These are phyloP conservation scores for Dothiorella sarmentorum DNA, from an alignment of 2,329 filamentous ascomycete species.

Conservation along the genomic window DNA sequence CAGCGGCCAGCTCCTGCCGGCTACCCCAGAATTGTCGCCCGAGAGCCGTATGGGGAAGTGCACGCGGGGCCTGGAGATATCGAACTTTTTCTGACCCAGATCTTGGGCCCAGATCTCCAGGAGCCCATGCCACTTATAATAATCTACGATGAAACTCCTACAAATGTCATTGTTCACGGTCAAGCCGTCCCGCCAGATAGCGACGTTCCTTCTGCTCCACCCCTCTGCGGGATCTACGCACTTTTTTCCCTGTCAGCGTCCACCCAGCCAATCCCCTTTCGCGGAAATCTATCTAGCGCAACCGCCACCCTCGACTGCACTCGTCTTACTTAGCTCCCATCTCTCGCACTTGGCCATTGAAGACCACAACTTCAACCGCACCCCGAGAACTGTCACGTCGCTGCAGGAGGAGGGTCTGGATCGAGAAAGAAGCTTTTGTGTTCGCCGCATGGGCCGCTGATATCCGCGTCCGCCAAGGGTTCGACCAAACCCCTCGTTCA, in stretches of 20 bases:
- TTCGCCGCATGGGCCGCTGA: background rate
- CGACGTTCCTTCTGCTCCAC: background rate
- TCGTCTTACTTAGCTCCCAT: background rate
- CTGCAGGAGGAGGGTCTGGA: background rate
- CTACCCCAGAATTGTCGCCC: background rate
- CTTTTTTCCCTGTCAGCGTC: slow-evolving; percentile 2
- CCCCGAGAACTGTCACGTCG: background rate
- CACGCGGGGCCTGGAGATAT: slow-evolving; percentile 4
- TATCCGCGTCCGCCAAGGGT: slow-evolving; percentile 19
- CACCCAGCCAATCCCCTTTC: slow-evolving; percentile 1
- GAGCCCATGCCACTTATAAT: background rate
- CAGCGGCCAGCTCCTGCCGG: background rate
- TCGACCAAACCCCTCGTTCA: slow-evolving; percentile 28
- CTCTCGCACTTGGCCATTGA: background rate
- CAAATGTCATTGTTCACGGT: background rate
- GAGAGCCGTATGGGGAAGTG: background rate
- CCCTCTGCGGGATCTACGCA: slow-evolving; percentile 4
- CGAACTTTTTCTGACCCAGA: background rate
- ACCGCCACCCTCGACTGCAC: background rate
- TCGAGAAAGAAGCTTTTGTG: background rate
- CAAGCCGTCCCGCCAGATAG: background rate
- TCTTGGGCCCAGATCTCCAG: no score
- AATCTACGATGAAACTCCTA: background rate
- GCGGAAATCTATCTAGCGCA: background rate
- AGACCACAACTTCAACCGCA: background rate